Percentiles rank a stretch among this genome's conserved stretches.
Conservation (phyloP, 208 protist species). For the Leishmania aethiopica region DNA sequence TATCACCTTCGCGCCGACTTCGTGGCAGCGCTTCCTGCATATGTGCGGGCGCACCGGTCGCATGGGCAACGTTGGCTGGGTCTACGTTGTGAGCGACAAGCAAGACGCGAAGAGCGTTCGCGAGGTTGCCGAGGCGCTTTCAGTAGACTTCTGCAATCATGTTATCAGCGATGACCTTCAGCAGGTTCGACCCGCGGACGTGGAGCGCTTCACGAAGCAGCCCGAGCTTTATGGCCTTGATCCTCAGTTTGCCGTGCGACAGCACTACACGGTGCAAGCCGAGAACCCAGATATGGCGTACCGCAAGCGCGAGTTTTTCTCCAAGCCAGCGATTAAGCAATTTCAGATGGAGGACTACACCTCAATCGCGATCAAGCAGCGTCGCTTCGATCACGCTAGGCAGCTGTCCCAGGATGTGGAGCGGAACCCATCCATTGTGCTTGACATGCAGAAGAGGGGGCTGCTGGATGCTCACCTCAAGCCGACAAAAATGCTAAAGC, state of each 20-base stretch:
- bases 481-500: constrained; percentile 53
- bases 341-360: constrained; percentile 91
- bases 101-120: constrained; percentile 58
- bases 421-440: constrained; percentile 50
- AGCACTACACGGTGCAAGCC: constrained; percentile 78
- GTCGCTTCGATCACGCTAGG: constrained; percentile 56
- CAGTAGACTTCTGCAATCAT: constrained; percentile 69
- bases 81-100: constrained; percentile 74
- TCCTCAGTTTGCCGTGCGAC: constrained; percentile 77
- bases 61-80: constrained; percentile 85
- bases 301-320: constrained; percentile 78
- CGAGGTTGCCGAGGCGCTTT: constrained; percentile 56
- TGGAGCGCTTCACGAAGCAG: constrained; percentile 68
- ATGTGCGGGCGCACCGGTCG: constrained; percentile 81
- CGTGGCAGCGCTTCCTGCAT: constrained; percentile 76
- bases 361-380: constrained; percentile 48
- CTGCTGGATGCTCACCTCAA: constrained; percentile 49
- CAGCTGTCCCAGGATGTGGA: constrained; percentile 61
- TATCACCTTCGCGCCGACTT: constrained; percentile 74
- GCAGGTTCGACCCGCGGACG: constrained; percentile 32
- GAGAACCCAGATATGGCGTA: constrained; percentile 80
- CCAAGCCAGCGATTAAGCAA: constrained; percentile 49
- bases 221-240: constrained; percentile 80
- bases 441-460: constrained; percentile 51
- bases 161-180: constrained; percentile 50